phyloP scores from a whole-genome alignment of 2,329 filamentous ascomycete species.

The Diaporthe sp. region DNA sequence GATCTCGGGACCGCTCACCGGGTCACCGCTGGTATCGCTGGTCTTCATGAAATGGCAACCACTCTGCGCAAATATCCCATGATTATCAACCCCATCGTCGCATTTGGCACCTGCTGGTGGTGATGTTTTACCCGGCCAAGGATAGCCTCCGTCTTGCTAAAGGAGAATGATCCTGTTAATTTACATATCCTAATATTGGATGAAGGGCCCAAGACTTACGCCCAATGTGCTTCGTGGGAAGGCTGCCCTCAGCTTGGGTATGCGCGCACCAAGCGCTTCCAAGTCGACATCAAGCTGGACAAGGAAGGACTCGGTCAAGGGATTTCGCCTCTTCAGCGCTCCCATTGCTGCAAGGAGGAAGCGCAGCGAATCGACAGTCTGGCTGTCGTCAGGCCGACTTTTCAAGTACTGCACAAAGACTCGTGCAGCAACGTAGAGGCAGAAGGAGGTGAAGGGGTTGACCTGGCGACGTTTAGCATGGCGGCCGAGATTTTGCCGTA shows the following conservation, averaged over 20 bases:
- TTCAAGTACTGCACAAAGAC: slow-evolving; percentile 99
- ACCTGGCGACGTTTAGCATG: slow-evolving; percentile 69
- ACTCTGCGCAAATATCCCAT: slow-evolving; percentile 59
- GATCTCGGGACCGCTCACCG: slow-evolving; percentile 56
- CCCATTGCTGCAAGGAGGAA: slow-evolving; percentile 94
- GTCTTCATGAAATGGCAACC: slow-evolving; percentile 60
- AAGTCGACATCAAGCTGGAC: slow-evolving; percentile 94
- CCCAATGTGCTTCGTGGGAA: slow-evolving; percentile 68
- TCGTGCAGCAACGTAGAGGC: slow-evolving; percentile 93
- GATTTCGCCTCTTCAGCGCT: slow-evolving; percentile 88
- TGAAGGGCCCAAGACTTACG: slow-evolving; percentile 55
- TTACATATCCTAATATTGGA: background rate
- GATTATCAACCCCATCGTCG: slow-evolving; percentile 33
- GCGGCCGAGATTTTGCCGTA: background rate
- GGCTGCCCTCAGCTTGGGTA: slow-evolving; percentile 68
- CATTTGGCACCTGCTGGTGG: slow-evolving; percentile 33
- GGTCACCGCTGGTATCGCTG: slow-evolving; percentile 57
- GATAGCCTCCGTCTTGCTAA: slow-evolving; percentile 19
- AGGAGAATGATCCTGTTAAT: background rate
- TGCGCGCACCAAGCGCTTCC: slow-evolving; percentile 77
- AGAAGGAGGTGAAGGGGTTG: slow-evolving; percentile 96
- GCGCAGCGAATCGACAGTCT: slow-evolving; percentile 83
- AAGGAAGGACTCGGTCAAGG: slow-evolving; percentile 93
- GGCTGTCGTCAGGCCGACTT: slow-evolving; percentile 87
- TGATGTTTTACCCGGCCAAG: slow-evolving; percentile 23